Conservation (phyloP, 2,329 filamentous ascomycete genomes). For the Aspergillus pseudotamarii region DNA sequence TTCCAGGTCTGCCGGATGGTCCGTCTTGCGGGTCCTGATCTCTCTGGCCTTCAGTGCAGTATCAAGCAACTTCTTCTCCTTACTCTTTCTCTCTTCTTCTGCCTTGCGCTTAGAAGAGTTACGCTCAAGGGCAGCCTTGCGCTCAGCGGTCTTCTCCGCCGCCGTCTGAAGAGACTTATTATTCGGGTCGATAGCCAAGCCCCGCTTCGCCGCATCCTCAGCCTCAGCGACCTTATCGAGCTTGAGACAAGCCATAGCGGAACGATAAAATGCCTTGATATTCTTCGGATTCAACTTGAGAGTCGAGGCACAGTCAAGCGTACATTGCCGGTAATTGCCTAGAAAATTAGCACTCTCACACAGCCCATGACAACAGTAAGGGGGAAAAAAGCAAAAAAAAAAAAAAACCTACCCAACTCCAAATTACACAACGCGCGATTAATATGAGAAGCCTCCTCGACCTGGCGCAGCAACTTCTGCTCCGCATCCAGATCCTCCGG, state of each 20-base stretch:
- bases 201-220: slow-evolving; percentile 73
- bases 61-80: slow-evolving; percentile 64
- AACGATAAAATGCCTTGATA: slow-evolving; percentile 89
- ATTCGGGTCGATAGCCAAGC: slow-evolving; percentile 69
- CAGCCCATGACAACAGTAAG: not conserved
- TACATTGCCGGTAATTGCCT: slow-evolving; percentile 87
- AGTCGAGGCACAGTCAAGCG: slow-evolving; percentile 78
- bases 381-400: not conserved
- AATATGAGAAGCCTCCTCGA: slow-evolving; percentile 76
- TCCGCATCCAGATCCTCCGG: slow-evolving; percentile 60
- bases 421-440: slow-evolving; percentile 92
- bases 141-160: slow-evolving; percentile 63
- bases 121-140: slow-evolving; percentile 59
- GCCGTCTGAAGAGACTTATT: slow-evolving; percentile 70
- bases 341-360: slow-evolving; percentile 13
- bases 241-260: slow-evolving; percentile 73
- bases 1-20: slow-evolving; percentile 80
- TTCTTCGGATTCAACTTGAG: slow-evolving; percentile 78
- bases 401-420: slow-evolving; percentile 63
- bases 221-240: slow-evolving; percentile 81
- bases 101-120: slow-evolving; percentile 58
- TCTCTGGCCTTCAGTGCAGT: slow-evolving; percentile 69
- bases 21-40: slow-evolving; percentile 68
- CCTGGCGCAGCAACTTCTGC: slow-evolving; percentile 62
- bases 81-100: slow-evolving; percentile 50